A percentile compares a stretch with the other conserved stretches of the same genome.
These are phyloP conservation scores for Gentiana straminea DNA, from an alignment of 257 asterid genomes.

Conservation along the genomic window DNA sequence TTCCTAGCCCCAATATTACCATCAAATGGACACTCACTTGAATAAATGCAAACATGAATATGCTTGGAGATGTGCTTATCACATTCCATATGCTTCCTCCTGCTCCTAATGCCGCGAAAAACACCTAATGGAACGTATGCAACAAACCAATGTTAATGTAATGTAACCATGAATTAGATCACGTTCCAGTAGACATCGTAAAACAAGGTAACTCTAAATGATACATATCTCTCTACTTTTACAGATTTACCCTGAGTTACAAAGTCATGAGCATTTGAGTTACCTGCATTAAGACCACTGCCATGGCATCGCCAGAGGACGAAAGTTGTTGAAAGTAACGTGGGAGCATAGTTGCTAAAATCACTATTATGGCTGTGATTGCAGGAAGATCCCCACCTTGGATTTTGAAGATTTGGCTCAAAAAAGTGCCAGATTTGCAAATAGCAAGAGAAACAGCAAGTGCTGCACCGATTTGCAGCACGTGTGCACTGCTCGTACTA, in stretches of 20 bases:
- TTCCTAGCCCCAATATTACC: constrained; percentile 52
- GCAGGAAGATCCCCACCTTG: constrained; percentile 64
- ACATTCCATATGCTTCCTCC: constrained; percentile 72
- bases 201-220: no score
- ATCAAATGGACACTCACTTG: constrained; percentile 64
- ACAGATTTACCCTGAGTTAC: no score
- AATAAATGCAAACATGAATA: constrained; percentile 57
- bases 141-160: no score
- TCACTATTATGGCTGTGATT: constrained; percentile 56
- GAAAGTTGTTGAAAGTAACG: constrained; percentile 47
- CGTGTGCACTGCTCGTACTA: constrained; percentile 37
- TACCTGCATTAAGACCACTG: constrained; percentile 67
- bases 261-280: not conserved
- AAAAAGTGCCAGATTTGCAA: constrained; percentile 47
- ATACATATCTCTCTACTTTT: no score
- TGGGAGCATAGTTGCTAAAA: constrained; percentile 58
- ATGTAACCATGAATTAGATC: no score
- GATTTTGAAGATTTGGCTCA: constrained; percentile 25
- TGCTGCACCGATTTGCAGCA: constrained; percentile 50
- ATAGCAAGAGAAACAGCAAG: constrained; percentile 58
- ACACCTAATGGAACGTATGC: constrained; percentile 26
- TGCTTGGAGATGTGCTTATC: constrained; percentile 68
- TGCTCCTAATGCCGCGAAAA: constrained; percentile 80
- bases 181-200: no score
- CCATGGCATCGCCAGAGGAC: constrained; percentile 62